Base-by-base conservation (phyloP, 2,329 filamentous ascomycete genomes). In the Bipolaris bicolor region DNA sequence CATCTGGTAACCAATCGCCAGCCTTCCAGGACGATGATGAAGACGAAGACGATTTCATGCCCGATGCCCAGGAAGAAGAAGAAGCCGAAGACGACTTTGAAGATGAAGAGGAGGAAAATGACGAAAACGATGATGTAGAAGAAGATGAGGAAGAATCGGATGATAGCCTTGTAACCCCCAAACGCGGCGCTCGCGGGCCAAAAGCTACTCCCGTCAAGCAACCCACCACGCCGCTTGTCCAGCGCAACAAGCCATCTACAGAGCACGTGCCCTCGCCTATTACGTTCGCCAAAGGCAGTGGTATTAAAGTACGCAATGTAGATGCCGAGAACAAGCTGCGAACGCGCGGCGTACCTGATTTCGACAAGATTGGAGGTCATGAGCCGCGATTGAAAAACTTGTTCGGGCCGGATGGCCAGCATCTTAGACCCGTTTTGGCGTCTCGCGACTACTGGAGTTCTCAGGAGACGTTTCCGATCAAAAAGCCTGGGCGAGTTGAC, bases 391-490 rank as follows among this genome's bases (percentile, higher is more conserved):
- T 83, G 55, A 79, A 78, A 57, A 72, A 81, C 50, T 76, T 82
- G 1, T 86, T 84, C 71, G 84, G 85, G 4, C 77, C 81, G 2
- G 78, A 77, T 24, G 67, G 77, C 13, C 77, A 81, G 16, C 84
- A 86, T 57, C 65, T 84, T n/a, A 71, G 77, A 16, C 77, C 81
- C 9, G 71, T 82, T 4, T 56, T 84, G 6, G 74, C 77, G 60
- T 78, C 81, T 15, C 77, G 82, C 51, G 80, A 84, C 52, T 76
- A 77, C 46, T 88, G 84, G 84, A 74, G 74, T 0, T 61, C 76
- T 9, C 81, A 86, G 58, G 76, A 79, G 10, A 81, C 80, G 3
- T 76, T 87, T 40, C 86, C 85, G 66, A 37, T 75, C 73, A 59
- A 62, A 65, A 62, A 54, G 60, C 33, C 50, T 58, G 41, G 24